phyloP scores from a whole-genome alignment of 805 yeast species.

The Lipomyces orientalis region DNA sequence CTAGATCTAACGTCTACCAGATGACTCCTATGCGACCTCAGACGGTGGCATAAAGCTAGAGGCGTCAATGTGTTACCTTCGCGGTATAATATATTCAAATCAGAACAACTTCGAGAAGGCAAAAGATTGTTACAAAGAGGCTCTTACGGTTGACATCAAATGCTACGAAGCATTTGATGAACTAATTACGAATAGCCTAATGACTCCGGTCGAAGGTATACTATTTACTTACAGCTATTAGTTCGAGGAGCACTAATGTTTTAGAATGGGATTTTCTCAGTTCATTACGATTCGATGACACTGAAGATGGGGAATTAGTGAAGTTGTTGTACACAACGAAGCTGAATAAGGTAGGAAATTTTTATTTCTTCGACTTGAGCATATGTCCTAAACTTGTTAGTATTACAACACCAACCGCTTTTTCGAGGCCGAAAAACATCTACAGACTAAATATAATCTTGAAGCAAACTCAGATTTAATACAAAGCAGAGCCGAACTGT shows the following conservation, averaged over 20 bases:
- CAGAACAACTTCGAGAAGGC: slow-evolving; percentile 87
- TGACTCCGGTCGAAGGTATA: slow-evolving; percentile 71
- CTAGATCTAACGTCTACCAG: slow-evolving; percentile 2
- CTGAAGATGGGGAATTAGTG: slow-evolving; percentile 82
- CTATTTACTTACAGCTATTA: not conserved
- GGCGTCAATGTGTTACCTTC: slow-evolving; percentile 80
- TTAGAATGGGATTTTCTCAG: slow-evolving; percentile 77
- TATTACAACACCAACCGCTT: slow-evolving; percentile 61
- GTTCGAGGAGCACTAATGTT: not conserved
- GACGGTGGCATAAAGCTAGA: slow-evolving; percentile 89
- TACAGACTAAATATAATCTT: slow-evolving; percentile 74
- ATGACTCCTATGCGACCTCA: slow-evolving; percentile 38
- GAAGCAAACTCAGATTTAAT: slow-evolving; percentile 72
- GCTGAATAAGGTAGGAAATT: slow-evolving; percentile 57
- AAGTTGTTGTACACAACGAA: slow-evolving; percentile 75
- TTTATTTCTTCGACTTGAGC: not conserved
- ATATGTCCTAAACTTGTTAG: slow-evolving; percentile 13
- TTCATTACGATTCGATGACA: slow-evolving; percentile 65
- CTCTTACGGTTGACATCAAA: slow-evolving; percentile 83
- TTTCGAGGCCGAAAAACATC: slow-evolving; percentile 67
- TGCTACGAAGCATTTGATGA: slow-evolving; percentile 93
- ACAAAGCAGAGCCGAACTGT: slow-evolving; percentile 68
- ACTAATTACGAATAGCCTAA: slow-evolving; percentile 68
- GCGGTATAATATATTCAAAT: slow-evolving; percentile 82
- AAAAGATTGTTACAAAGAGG: slow-evolving; percentile 84